phyloP scores from a whole-genome alignment of 345 rosid species.

The Crucihimalaya himalaica region DNA sequence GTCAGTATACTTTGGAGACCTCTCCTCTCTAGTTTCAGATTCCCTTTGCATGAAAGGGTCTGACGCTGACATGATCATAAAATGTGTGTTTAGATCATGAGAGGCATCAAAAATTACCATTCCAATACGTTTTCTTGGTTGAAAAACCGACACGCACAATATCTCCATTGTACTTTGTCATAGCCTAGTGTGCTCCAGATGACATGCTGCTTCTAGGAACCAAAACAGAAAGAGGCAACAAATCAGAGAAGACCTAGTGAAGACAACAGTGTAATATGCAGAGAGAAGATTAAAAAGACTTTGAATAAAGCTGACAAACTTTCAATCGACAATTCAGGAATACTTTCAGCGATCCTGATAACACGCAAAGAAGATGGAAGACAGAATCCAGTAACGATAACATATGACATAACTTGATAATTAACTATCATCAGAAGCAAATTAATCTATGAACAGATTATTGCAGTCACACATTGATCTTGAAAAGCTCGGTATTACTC shows the following conservation, averaged over 20 bases:
- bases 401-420: not conserved
- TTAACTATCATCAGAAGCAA: not conserved
- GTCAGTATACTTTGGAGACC: no score
- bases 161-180: constrained; percentile 82
- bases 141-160: constrained; percentile 70
- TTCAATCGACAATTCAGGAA: no score
- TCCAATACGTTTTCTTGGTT: constrained; percentile 56
- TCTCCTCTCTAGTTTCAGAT: constrained; percentile 51
- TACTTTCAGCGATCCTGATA: not conserved
- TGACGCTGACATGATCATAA: no score
- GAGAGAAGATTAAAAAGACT: not conserved
- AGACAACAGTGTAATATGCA: not conserved
- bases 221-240: not conserved
- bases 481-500: not conserved
- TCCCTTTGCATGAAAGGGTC: constrained; percentile 74
- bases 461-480: not conserved
- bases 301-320: not conserved
- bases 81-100: constrained; percentile 57
- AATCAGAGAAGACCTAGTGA: not conserved
- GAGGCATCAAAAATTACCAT: not conserved
- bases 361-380: not conserved
- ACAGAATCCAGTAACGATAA: not conserved
- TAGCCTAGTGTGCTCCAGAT: constrained; percentile 72
- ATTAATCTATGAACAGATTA: not conserved
- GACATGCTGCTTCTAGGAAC: constrained; percentile 57